phyloP scores from a whole-genome alignment of 73 alveolate genomes.

The Durusdinium trenchii region DNA sequence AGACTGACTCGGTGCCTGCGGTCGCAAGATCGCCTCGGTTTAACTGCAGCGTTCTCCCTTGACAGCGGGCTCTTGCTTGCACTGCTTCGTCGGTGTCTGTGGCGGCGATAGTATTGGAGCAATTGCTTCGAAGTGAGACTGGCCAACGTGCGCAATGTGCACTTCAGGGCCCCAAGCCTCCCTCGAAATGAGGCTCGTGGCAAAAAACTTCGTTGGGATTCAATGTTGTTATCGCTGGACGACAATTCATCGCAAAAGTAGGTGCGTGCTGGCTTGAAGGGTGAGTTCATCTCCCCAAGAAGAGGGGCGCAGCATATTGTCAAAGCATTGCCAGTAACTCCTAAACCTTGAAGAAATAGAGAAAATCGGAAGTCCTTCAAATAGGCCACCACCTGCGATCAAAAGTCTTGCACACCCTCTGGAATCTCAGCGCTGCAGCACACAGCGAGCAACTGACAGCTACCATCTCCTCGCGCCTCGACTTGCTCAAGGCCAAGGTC shows the following conservation, averaged over 20 bases:
- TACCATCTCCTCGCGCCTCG: background rate
- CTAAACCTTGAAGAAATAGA: background rate
- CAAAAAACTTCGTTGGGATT: background rate
- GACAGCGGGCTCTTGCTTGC: no score
- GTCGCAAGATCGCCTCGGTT: background rate
- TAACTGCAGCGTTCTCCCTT: no score
- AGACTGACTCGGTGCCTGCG: background rate
- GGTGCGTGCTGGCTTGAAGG: background rate
- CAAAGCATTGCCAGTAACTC: no score
- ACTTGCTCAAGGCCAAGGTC: background rate
- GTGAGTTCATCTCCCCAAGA: conserved; percentile 18
- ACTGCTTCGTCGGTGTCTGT: no score
- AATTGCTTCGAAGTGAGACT: background rate
- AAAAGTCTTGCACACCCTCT: background rate
- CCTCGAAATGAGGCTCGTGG: background rate
- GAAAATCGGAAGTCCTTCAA: background rate
- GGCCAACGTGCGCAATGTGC: background rate
- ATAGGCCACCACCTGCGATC: background rate
- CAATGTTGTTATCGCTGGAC: background rate
- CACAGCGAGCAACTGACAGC: background rate
- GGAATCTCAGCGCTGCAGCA: background rate
- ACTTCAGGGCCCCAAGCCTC: background rate
- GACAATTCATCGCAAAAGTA: background rate
- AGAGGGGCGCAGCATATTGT: background rate
- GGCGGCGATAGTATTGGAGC: background rate